Evolutionary conservation across 768 basidiomycete genomes (phyloP).

Genomic region (Leccinum disarticulatum): DNA sequence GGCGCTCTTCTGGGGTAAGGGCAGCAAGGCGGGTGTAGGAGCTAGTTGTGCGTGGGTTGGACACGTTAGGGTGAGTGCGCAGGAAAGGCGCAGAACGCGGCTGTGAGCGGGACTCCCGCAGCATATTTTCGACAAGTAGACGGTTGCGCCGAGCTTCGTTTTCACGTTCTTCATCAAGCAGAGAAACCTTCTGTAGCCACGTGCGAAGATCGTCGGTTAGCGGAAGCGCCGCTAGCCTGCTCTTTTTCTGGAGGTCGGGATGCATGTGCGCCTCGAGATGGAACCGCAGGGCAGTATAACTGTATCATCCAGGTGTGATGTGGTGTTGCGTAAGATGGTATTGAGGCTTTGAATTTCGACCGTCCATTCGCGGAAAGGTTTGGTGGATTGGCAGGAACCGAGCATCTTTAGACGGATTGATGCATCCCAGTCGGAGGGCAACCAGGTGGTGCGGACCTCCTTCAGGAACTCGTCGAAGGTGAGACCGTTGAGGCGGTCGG

Average conservation of each 20-base stretch:
- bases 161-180: background rate
- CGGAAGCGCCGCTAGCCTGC: background rate
- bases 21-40: conserved; percentile 1
- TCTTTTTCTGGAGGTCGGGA: conserved; percentile 1
- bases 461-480: conserved; percentile 3
- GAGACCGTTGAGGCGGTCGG: background rate
- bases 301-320: conserved; percentile 10
- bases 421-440: conserved; percentile 8
- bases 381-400: background rate
- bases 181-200: background rate
- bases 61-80: background rate
- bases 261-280: conserved; percentile 22
- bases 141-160: background rate
- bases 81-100: background rate
- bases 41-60: background rate
- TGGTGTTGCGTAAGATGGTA: conserved; percentile 8
- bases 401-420: conserved; percentile 2
- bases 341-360: conserved; percentile 14
- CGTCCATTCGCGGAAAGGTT: conserved; percentile 13
- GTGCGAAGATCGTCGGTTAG: background rate
- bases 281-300: conserved; percentile 2
- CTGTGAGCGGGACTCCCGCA: background rate
- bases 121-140: background rate
- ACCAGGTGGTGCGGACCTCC: background rate
- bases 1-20: conserved; percentile 8